Base-by-base conservation (phyloP, 73 alveolate genomes). In the Paramecium primaurelia region DNA sequence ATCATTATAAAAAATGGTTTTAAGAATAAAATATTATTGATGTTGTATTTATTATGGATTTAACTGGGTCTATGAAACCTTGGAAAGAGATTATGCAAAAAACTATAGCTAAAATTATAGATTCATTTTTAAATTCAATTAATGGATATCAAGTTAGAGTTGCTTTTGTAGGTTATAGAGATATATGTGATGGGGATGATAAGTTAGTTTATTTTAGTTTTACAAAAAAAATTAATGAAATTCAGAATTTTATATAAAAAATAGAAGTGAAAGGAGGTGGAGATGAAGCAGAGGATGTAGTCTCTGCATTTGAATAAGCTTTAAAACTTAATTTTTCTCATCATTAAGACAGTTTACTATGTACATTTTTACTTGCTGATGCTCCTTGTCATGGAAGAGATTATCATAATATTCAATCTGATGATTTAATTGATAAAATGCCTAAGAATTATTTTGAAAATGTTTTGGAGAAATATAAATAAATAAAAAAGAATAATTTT, bases 281-380 rank as follows among this genome's bases (percentile, higher is more conserved):
- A 11, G 93, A 86, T 86, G 92, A 22, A 30, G 93, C 93, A 18
- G 93, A 86, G 58, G 93, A 86, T 86, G 26, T 86, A 32, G 86
- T 86, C 6, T 92, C 91, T 28, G 93, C 69, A 6, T 77, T 86
- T 3, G 58, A 86, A 8, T 8, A 32, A 22, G 90, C 90, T 4
- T 32, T 28, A 20, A 59, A 68, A 12, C 75, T 58, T 14, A 36
- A 58, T 18, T 30, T 86, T 30, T 58, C 93, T 34, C 36, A 32
- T 11, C 59, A 86, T 34, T 69, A 36, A 0, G 58, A 75, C 4
- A 75, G 93, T 16, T 10, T 59, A 32, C 14, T 58, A 58, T 28
- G 64, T 16, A 86, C 86, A 2, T 32, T 86, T 58, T 86, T 86
- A 59, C 20, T 86, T 86, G 60, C 91, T 12, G 93, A 86, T 86